Evolutionary conservation across 139 green algal species (phyloP).

Genomic region (Volvox africanus): DNA sequence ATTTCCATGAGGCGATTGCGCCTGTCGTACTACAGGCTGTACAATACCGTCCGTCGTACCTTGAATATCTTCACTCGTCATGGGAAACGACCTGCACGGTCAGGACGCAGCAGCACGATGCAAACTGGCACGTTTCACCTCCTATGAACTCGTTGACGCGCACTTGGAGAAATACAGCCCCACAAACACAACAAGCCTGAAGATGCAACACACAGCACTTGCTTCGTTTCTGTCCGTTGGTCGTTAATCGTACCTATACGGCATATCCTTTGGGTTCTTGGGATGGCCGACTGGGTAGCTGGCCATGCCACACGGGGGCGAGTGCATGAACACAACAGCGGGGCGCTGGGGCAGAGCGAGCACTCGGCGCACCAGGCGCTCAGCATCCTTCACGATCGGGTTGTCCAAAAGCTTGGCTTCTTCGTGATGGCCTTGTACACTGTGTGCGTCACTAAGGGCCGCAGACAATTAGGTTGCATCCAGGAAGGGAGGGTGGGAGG

Average conservation of each 20-base stretch:
- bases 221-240: no score
- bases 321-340: constrained; percentile 19
- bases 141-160: no score
- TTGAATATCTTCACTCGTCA: constrained; percentile 27
- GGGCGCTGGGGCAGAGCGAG: constrained; percentile 21
- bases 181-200: no score
- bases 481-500: not conserved
- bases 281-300: constrained; percentile 6
- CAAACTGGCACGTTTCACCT: no score
- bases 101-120: not conserved
- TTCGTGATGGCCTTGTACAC: not conserved
- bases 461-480: not conserved
- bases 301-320: not conserved
- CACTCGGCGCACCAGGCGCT: constrained; percentile 20
- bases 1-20: no score
- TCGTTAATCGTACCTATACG: constrained; percentile 7
- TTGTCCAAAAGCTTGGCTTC: not conserved
- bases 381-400: not conserved
- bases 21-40: no score
- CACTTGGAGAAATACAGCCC: no score
- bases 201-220: no score
- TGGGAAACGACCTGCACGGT: not conserved
- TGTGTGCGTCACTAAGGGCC: not conserved
- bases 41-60: not conserved
- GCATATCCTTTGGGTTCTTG: not conserved